A percentile compares a stretch with the other conserved stretches of the same genome.
Conservation (phyloP, 768 basidiomycete species). For the Lentinula sp. region DNA sequence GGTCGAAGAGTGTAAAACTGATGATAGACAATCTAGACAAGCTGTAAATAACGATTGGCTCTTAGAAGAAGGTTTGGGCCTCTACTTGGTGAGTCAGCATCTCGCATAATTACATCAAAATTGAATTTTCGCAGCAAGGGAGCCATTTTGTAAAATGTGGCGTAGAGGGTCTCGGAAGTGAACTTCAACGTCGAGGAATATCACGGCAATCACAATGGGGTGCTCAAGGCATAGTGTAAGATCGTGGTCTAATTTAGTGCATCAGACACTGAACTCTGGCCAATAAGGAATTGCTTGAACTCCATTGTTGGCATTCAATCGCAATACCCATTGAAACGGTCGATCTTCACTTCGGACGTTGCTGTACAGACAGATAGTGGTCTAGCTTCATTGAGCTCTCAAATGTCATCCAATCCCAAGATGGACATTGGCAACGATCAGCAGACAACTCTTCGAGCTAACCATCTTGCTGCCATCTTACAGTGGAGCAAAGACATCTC, state of each 20-base stretch:
- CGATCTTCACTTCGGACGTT: conserved; percentile 52
- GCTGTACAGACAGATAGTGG: conserved; percentile 58
- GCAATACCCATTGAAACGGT: conserved; percentile 43
- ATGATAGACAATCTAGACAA: conserved; percentile 30
- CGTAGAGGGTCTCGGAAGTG: conserved; percentile 59
- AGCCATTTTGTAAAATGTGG: conserved; percentile 61
- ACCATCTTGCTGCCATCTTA: conserved; percentile 61
- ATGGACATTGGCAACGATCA: conserved; percentile 40
- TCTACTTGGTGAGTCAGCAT: conserved; percentile 43
- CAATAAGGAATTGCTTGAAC: conserved; percentile 42
- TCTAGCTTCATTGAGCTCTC: conserved; percentile 18
- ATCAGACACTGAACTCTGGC: background rate
- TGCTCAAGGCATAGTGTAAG: conserved; percentile 66
- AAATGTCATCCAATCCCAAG: conserved; percentile 21
- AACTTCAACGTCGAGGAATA: conserved; percentile 63
- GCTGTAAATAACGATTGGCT: conserved; percentile 60
- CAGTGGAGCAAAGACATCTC: conserved; percentile 75
- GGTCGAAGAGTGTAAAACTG: background rate
- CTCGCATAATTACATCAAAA: background rate
- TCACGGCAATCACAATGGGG: conserved; percentile 67
- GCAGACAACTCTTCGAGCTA: conserved; percentile 50
- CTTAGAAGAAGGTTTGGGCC: conserved; percentile 65
- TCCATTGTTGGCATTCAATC: conserved; percentile 37
- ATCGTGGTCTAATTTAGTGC: conserved; percentile 2
- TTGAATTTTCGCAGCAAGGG: conserved; percentile 45